phyloP scores from a whole-genome alignment of 2,329 filamentous ascomycete genomes.

The Scopulariopsis brevicaulis region DNA sequence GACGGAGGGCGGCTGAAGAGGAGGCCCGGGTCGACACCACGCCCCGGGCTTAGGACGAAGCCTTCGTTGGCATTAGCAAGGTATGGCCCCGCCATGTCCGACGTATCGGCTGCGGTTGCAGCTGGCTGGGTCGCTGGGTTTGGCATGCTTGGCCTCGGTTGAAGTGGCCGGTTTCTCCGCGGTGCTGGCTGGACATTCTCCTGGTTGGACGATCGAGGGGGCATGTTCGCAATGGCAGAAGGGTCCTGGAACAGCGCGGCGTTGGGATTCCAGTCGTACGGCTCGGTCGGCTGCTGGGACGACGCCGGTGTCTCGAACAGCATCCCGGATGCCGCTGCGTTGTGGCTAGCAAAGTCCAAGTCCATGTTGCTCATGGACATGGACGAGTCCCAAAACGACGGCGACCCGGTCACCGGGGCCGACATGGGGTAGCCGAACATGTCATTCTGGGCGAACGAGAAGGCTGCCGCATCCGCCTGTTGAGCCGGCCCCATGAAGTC shows the following conservation, averaged over 20 bases:
- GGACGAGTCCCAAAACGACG: slow-evolving; percentile 47
- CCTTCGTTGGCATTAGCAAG: slow-evolving; percentile 29
- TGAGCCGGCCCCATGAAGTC: slow-evolving; percentile 38
- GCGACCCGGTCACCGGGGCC: slow-evolving; percentile 37
- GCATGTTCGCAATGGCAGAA: not conserved
- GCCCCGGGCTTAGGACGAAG: slow-evolving; percentile 34
- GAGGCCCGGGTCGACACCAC: slow-evolving; percentile 48
- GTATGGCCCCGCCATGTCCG: slow-evolving; percentile 21
- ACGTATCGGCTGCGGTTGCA: not conserved
- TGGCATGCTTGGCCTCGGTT: slow-evolving; percentile 35
- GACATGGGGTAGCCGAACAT: slow-evolving; percentile 51
- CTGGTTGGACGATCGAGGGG: slow-evolving; percentile 16
- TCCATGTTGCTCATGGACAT: slow-evolving; percentile 43
- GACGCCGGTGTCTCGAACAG: slow-evolving; percentile 16
- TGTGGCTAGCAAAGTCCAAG: slow-evolving; percentile 40
- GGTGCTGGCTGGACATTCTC: slow-evolving; percentile 20
- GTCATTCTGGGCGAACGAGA: slow-evolving; percentile 36
- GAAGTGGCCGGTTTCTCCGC: slow-evolving; percentile 32
- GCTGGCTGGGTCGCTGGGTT: not conserved
- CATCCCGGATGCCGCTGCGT: slow-evolving; percentile 9
- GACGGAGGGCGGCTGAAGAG: slow-evolving; percentile 42
- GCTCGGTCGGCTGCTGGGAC: not conserved
- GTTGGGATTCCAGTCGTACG: slow-evolving; percentile 43
- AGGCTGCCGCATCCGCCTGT: slow-evolving; percentile 33
- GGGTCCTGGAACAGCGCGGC: slow-evolving; percentile 43